phyloP scores from a whole-genome alignment of 2,329 filamentous ascomycete genomes.

The Geosmithia putterillii region DNA sequence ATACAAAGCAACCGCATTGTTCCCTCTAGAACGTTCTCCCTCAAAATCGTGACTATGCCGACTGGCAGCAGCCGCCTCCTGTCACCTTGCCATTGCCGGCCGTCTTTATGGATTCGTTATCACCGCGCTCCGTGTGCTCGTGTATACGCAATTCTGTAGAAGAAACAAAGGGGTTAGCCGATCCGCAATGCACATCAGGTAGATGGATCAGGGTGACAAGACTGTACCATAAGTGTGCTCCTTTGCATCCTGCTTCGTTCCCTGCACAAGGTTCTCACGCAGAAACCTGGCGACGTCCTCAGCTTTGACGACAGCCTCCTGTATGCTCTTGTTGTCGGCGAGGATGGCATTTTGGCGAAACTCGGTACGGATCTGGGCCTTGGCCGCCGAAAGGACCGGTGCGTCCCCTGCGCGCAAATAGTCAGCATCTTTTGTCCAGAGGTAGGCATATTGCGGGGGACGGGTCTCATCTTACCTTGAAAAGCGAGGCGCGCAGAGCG shows the following conservation, averaged over 20 bases:
- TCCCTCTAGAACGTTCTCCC: neutral
- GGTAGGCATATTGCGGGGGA: neutral
- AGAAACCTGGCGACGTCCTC: constrained; percentile 73
- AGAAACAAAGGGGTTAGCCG: constrained; percentile 1
- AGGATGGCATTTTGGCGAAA: constrained; percentile 60
- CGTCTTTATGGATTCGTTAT: constrained; percentile 82
- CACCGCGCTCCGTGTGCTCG: constrained; percentile 77
- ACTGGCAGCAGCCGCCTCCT: constrained; percentile 18
- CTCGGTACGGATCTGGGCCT: constrained; percentile 54
- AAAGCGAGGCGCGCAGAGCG: constrained; percentile 78
- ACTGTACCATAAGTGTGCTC: constrained; percentile 43
- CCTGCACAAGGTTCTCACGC: constrained; percentile 80
- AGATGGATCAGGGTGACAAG: neutral
- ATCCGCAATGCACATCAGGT: neutral
- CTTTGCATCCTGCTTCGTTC: constrained; percentile 34
- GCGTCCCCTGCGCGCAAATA: constrained; percentile 47
- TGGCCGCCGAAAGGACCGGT: constrained; percentile 56
- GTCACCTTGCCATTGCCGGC: constrained; percentile 21
- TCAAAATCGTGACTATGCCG: neutral
- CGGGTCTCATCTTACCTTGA: constrained; percentile 41
- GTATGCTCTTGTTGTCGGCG: constrained; percentile 40
- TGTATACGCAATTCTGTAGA: constrained; percentile 72
- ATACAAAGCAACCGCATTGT: neutral
- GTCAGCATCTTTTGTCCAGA: constrained; percentile 2
- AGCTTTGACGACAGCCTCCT: constrained; percentile 62